phyloP scores from a whole-genome alignment of 2,329 filamentous ascomycete species.

The Mycosphaerella sp. region DNA sequence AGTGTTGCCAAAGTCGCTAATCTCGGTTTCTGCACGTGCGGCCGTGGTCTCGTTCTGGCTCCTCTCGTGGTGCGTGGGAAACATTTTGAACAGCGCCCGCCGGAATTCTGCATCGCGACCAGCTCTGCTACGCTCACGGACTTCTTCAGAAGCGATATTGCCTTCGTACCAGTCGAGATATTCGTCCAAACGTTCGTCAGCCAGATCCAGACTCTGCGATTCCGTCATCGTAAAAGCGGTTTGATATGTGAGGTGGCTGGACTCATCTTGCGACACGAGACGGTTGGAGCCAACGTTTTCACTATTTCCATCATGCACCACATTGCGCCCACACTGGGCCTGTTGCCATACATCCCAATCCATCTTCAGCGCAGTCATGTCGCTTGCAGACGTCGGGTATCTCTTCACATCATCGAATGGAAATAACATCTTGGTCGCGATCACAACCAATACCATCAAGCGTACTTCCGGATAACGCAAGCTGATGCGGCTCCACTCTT shows the following conservation, averaged over 20 bases:
- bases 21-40: slow-evolving; percentile 14
- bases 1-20: slow-evolving; percentile 14
- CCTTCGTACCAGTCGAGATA: slow-evolving; percentile 76
- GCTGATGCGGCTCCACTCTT: slow-evolving; percentile 37
- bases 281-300: background rate
- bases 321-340: slow-evolving; percentile 15
- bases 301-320: background rate
- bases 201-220: slow-evolving; percentile 58
- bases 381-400: slow-evolving; percentile 45
- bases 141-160: slow-evolving; percentile 52
- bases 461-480: slow-evolving; percentile 68
- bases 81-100: slow-evolving; percentile 38
- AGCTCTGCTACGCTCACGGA: slow-evolving; percentile 31
- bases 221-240: slow-evolving; percentile 53
- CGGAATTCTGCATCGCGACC: slow-evolving; percentile 37
- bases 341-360: slow-evolving; percentile 70
- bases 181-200: slow-evolving; percentile 57
- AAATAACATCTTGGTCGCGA: slow-evolving; percentile 72
- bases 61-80: slow-evolving; percentile 30
- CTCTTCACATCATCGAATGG: slow-evolving; percentile 60
- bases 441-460: slow-evolving; percentile 62
- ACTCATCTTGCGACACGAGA: slow-evolving; percentile 4
- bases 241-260: slow-evolving; percentile 32
- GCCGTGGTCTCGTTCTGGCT: slow-evolving; percentile 5
- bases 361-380: slow-evolving; percentile 56